Evolutionary conservation across 495 filamentous ascomycete species (phyloP).

Genomic region (Penicillium antarcticum): DNA sequence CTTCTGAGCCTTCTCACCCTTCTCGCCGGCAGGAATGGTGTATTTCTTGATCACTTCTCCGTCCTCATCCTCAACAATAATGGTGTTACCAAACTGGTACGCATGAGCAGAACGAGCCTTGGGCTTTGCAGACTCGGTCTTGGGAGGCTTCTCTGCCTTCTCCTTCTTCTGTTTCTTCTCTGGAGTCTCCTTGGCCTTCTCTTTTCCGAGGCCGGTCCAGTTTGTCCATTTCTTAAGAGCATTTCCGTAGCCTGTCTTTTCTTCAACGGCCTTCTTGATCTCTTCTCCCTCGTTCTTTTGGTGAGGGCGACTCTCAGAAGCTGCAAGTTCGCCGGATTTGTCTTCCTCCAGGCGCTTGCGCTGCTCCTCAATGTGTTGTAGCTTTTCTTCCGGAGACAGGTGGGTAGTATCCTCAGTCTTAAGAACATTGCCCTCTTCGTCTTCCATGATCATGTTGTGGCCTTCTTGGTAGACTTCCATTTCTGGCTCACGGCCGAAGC

Average conservation of each 20-base stretch:
- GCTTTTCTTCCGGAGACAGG: constrained; percentile 43
- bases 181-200: constrained; percentile 16
- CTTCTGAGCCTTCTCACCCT: constrained; percentile 20
- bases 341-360: constrained; percentile 58
- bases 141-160: constrained; percentile 6
- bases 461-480: constrained; percentile 81
- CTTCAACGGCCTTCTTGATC: constrained; percentile 30
- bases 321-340: constrained; percentile 39
- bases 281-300: constrained; percentile 46
- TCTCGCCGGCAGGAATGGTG: constrained; percentile 60
- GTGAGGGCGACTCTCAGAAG: constrained; percentile 40
- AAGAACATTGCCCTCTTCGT: constrained; percentile 85
- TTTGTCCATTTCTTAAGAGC: constrained; percentile 32
- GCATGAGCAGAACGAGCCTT: constrained; percentile 69
- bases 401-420: constrained; percentile 44
- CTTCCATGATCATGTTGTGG: constrained; percentile 76
- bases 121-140: constrained; percentile 16
- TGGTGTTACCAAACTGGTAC: constrained; percentile 93
- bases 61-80: constrained; percentile 97
- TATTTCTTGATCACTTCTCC: constrained; percentile 98
- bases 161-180: constrained; percentile 16
- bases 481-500: constrained; percentile 36
- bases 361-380: constrained; percentile 54
- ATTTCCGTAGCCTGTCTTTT: constrained; percentile 28
- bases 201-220: constrained; percentile 42